Percentiles rank a stretch among this genome's conserved stretches.
These are phyloP conservation scores for Dothideomycetes sp. DNA, from an alignment of 2,329 filamentous ascomycete species.

Conservation along the genomic window DNA sequence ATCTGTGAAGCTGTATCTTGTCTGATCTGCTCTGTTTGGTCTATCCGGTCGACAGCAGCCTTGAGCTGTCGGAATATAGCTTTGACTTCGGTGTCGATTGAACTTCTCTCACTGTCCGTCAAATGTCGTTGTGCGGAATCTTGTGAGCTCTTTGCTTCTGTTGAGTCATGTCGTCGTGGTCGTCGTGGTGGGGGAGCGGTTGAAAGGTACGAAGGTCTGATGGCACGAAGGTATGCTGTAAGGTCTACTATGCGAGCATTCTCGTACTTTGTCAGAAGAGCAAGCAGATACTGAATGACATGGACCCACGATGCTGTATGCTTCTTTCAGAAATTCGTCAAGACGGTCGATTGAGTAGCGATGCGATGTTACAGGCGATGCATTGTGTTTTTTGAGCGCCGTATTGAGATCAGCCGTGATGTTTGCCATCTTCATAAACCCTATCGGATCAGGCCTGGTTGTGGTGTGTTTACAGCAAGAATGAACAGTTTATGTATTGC, in stretches of 20 bases:
- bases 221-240: conserved; percentile 67
- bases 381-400: conserved; percentile 51
- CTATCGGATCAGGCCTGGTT: background rate
- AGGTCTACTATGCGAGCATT: conserved; percentile 78
- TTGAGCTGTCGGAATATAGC: conserved; percentile 78
- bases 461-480: too few relatives aligned
- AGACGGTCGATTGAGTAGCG: conserved; percentile 39
- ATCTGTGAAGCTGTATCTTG: conserved; percentile 65
- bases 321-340: conserved; percentile 87
- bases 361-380: conserved; percentile 39
- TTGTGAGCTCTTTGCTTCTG: conserved; percentile 18
- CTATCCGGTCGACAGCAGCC: conserved; percentile 66
- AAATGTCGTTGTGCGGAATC: conserved; percentile 48
- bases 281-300: conserved; percentile 16
- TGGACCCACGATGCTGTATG: conserved; percentile 71
- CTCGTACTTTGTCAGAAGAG: conserved; percentile 38
- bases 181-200: conserved; percentile 52
- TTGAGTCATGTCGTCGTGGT: conserved; percentile 33
- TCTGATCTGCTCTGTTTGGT: conserved; percentile 72
- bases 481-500: background rate
- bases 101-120: conserved; percentile 72
- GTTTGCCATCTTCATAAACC: conserved; percentile 36
- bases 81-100: conserved; percentile 81
- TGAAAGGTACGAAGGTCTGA: conserved; percentile 86
- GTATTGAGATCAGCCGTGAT: conserved; percentile 62